Evolutionary conservation across 169 alveolate genomes (phyloP).

Genomic region (Haemoproteus tartakovskyi): DNA sequence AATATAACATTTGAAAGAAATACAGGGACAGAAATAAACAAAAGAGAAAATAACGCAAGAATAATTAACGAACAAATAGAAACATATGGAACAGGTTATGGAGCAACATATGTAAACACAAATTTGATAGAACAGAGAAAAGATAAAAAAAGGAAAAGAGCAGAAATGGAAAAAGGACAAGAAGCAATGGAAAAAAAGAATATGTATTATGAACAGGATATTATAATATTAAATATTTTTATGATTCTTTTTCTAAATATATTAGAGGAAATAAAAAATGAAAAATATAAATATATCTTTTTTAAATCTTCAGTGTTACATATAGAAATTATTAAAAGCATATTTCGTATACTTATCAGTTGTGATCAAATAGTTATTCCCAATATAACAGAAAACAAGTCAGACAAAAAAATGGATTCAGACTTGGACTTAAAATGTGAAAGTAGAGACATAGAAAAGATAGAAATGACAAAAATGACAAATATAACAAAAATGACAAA

Average conservation of each 20-base stretch:
- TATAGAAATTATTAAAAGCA: slow-evolving; percentile 25
- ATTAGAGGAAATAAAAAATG: slow-evolving; percentile 16
- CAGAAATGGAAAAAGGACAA: no score
- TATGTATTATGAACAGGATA: no score
- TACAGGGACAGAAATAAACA: no score
- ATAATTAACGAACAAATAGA: no score
- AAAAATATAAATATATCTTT: slow-evolving; percentile 22
- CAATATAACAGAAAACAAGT: background rate
- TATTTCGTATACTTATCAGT: no score
- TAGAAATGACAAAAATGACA: background rate
- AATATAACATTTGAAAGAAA: no score
- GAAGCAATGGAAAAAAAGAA: no score
- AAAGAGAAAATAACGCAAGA: no score
- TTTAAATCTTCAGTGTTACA: slow-evolving; percentile 11
- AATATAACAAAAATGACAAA: background rate
- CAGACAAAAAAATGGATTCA: background rate
- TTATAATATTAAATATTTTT: slow-evolving; percentile 12
- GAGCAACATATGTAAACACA: no score
- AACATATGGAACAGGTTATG: no score
- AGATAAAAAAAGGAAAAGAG: no score
- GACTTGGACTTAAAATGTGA: background rate
- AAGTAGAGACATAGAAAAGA: background rate
- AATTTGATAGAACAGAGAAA: no score
- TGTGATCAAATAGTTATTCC: background rate
- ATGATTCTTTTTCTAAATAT: slow-evolving; percentile 14